Percentiles rank a stretch among this genome's conserved stretches.
phyloP scores from a whole-genome alignment of 2,329 filamentous ascomycete species.

The Stagonosporopsis tanaceti region DNA sequence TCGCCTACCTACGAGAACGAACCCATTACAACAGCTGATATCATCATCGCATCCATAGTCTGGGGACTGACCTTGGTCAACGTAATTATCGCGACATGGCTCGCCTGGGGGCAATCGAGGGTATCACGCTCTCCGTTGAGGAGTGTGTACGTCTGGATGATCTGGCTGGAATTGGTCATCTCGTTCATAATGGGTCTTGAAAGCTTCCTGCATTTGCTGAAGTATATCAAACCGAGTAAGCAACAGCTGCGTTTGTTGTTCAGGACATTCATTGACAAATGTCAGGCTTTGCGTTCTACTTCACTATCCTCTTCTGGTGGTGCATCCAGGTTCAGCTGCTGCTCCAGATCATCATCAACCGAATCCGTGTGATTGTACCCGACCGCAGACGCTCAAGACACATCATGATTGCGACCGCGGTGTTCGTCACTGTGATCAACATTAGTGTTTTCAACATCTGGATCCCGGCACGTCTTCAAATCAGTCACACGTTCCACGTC shows the following conservation, averaged over 20 bases:
- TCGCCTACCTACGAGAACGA: slow-evolving; percentile 34
- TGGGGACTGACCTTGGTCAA: slow-evolving; percentile 42
- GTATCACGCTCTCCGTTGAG: slow-evolving; percentile 37
- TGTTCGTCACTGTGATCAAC: slow-evolving; percentile 49
- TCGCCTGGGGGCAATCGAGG: slow-evolving; percentile 41
- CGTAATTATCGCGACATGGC: slow-evolving; percentile 40
- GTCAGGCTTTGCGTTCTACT: slow-evolving; percentile 46
- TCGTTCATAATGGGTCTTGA: slow-evolving; percentile 55
- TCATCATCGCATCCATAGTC: slow-evolving; percentile 42
- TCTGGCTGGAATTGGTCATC: slow-evolving; percentile 57
- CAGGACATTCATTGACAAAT: slow-evolving; percentile 3
- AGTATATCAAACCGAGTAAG: slow-evolving; percentile 45
- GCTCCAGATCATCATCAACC: slow-evolving; percentile 54
- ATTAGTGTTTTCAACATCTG: slow-evolving; percentile 51
- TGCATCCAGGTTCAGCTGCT: slow-evolving; percentile 50
- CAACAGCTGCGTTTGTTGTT: not conserved
- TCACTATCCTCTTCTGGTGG: slow-evolving; percentile 48
- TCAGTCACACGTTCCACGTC: slow-evolving; percentile 37
- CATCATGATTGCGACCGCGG: slow-evolving; percentile 50
- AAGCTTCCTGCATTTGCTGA: slow-evolving; percentile 46
- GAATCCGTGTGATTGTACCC: slow-evolving; percentile 48
- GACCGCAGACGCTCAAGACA: slow-evolving; percentile 39
- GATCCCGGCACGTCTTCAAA: slow-evolving; percentile 51
- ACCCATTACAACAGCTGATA: slow-evolving; percentile 40
- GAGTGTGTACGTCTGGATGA: slow-evolving; percentile 58